phyloP scores from a whole-genome alignment of 2,329 filamentous ascomycete species.

The Phaeomoniella chlamydospora region DNA sequence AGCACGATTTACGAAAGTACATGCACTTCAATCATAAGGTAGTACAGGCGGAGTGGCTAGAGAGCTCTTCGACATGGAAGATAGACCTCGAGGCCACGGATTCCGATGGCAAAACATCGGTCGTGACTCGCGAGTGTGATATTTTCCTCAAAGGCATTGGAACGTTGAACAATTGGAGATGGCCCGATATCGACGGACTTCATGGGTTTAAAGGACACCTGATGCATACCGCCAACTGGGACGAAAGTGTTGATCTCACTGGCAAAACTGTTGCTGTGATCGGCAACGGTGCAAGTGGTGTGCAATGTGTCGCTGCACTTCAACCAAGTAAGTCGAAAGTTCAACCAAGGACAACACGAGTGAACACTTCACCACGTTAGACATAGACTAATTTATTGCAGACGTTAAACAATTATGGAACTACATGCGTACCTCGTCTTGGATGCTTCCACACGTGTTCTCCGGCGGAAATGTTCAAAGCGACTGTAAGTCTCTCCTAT shows the following conservation, averaged over 20 bases:
- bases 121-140: conserved; percentile 24
- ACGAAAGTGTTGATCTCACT: not conserved
- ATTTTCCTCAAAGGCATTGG: conserved; percentile 29
- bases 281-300: conserved; percentile 27
- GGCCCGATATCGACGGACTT: conserved; percentile 24
- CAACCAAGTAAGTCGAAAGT: too few relatives aligned
- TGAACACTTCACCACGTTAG: too few relatives aligned
- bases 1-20: conserved; percentile 34
- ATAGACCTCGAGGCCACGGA: conserved; percentile 29
- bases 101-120: conserved; percentile 14
- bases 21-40: conserved; percentile 38
- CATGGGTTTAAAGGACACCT: conserved; percentile 29
- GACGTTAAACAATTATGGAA: too few relatives aligned
- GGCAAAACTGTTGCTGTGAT: conserved; percentile 31
- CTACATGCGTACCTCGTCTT: too few relatives aligned
- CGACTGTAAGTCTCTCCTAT: too few relatives aligned
- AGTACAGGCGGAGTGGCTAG: conserved; percentile 32
- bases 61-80: conserved; percentile 33
- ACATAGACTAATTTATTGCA: too few relatives aligned
- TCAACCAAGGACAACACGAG: too few relatives aligned
- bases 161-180: conserved; percentile 22
- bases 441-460: too few relatives aligned
- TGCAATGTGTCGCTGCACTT: conserved; percentile 32
- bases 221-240: not conserved
- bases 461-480: too few relatives aligned